Evolutionary conservation across 108 stramenopile species (phyloP).

Genomic region (Skeletonema marinoi): DNA sequence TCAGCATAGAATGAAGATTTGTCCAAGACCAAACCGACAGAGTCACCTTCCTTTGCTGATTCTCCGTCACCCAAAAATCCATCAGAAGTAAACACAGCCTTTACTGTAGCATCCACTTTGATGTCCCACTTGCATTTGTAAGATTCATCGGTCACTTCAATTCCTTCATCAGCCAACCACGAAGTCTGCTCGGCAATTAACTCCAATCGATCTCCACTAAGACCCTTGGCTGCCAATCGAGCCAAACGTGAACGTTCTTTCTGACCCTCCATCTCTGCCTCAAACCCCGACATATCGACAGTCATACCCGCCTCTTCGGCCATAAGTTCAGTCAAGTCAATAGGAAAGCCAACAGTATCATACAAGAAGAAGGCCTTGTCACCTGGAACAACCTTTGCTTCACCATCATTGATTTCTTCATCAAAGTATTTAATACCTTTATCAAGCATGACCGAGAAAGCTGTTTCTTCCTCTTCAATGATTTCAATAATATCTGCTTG

Average conservation of each 20-base stretch:
- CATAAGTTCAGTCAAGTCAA: conserved; percentile 98
- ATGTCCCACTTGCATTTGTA: conserved; percentile 91
- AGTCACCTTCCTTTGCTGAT: conserved; percentile 56
- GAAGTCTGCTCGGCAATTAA: conserved; percentile 96
- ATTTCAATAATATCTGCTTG: conserved; percentile 83
- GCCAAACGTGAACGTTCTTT: conserved; percentile 82
- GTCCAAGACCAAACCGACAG: conserved; percentile 90
- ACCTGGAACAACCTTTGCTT: conserved; percentile 69
- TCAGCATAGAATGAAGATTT: conserved; percentile 96
- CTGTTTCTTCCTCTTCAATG: conserved; percentile 89
- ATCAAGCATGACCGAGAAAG: conserved; percentile 94
- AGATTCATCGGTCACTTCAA: conserved; percentile 81
- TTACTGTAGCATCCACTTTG: conserved; percentile 73
- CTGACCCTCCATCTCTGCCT: conserved; percentile 85
- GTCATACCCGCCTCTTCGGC: conserved; percentile 93
- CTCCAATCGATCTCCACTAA: conserved; percentile 70
- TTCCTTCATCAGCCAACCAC: conserved; percentile 76
- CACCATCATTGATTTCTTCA: conserved; percentile 57
- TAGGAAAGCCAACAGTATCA: conserved; percentile 96
- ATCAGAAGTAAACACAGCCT: conserved; percentile 84
- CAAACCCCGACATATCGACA: conserved; percentile 90
- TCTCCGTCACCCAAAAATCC: conserved; percentile 66
- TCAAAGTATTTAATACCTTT: conserved; percentile 94
- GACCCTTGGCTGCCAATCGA: conserved; percentile 57
- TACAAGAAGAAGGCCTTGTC: conserved; percentile 95